phyloP scores from a whole-genome alignment of 2,329 filamentous ascomycete genomes.

The Exophiala xenobiotica region DNA sequence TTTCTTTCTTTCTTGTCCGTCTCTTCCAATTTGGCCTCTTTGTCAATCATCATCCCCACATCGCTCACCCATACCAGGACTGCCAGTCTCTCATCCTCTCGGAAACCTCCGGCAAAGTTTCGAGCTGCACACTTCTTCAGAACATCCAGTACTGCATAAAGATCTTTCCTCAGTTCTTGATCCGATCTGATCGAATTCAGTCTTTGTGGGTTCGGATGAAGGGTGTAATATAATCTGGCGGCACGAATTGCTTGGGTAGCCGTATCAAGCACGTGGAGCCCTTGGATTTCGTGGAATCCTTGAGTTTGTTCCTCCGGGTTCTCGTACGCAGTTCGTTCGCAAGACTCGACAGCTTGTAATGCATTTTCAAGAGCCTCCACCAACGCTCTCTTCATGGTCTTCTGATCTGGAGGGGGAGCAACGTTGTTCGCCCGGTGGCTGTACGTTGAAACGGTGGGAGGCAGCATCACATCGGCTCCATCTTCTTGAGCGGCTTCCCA shows the following conservation, averaged over 20 bases:
- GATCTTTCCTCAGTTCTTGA: slow-evolving; percentile 76
- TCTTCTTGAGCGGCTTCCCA: slow-evolving; percentile 57
- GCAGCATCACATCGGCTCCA: slow-evolving; percentile 75
- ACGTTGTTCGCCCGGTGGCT: slow-evolving; percentile 78
- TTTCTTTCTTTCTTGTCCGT: slow-evolving; percentile 69
- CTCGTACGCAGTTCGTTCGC: slow-evolving; percentile 33
- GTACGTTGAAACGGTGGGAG: slow-evolving; percentile 97
- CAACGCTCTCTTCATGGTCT: slow-evolving; percentile 71
- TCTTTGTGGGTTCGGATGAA: slow-evolving; percentile 81
- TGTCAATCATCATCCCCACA: slow-evolving; percentile 72
- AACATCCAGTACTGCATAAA: slow-evolving; percentile 83
- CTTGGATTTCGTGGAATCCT: slow-evolving; percentile 83
- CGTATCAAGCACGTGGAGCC: slow-evolving; percentile 86
- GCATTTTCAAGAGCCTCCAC: slow-evolving; percentile 68
- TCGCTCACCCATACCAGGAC: slow-evolving; percentile 78
- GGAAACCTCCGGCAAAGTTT: slow-evolving; percentile 80
- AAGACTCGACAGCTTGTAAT: slow-evolving; percentile 59
- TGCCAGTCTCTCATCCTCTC: slow-evolving; percentile 70
- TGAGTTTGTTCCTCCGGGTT: slow-evolving; percentile 50
- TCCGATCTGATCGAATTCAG: slow-evolving; percentile 86
- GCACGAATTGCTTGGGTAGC: slow-evolving; percentile 93
- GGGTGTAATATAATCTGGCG: slow-evolving; percentile 93
- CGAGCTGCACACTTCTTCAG: slow-evolving; percentile 87
- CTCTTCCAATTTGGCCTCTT: slow-evolving; percentile 75
- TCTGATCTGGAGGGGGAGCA: slow-evolving; percentile 78